Percentiles rank a stretch among this genome's conserved stretches.
Evolutionary conservation across 2,329 filamentous ascomycete genomes (phyloP).

Genomic region (Talaromyces sp.): DNA sequence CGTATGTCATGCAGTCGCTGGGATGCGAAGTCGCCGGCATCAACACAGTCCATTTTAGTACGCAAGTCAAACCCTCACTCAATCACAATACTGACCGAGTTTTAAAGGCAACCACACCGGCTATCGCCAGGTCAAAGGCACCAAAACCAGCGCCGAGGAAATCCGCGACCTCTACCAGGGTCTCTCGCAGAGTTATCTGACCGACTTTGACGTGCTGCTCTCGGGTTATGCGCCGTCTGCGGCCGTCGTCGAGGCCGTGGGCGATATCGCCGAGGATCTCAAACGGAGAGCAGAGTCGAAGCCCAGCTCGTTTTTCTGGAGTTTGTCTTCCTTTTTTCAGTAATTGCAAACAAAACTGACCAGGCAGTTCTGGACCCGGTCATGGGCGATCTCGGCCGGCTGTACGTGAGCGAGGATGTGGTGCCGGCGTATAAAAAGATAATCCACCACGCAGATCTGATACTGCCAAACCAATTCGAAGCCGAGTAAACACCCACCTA

Average conservation of each 20-base stretch:
- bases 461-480: constrained; percentile 95
- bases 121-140: constrained; percentile 83
- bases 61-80: constrained; percentile 22
- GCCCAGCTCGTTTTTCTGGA: constrained; percentile 85
- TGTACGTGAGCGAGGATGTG: constrained; percentile 89
- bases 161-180: constrained; percentile 81
- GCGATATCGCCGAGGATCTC: constrained; percentile 74
- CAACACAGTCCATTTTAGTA: constrained; percentile 97
- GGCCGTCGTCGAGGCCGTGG: constrained; percentile 75
- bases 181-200: constrained; percentile 73
- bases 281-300: constrained; percentile 56
- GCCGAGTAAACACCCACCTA: too few species aligned
- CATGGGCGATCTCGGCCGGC: constrained; percentile 89
- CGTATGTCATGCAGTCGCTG: constrained; percentile 86
- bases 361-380: constrained; percentile 81
- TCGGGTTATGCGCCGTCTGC: constrained; percentile 92
- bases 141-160: constrained; percentile 71
- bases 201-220: constrained; percentile 88
- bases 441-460: constrained; percentile 76
- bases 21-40: constrained; percentile 91
- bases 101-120: constrained; percentile 83
- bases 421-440: constrained; percentile 83
- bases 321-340: constrained; percentile 30
- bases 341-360: background rate
- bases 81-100: background rate